These are phyloP conservation scores for Sugiyamaella grinbergsii DNA, from an alignment of 1,139 yeast genomes.

Conservation along the genomic window DNA sequence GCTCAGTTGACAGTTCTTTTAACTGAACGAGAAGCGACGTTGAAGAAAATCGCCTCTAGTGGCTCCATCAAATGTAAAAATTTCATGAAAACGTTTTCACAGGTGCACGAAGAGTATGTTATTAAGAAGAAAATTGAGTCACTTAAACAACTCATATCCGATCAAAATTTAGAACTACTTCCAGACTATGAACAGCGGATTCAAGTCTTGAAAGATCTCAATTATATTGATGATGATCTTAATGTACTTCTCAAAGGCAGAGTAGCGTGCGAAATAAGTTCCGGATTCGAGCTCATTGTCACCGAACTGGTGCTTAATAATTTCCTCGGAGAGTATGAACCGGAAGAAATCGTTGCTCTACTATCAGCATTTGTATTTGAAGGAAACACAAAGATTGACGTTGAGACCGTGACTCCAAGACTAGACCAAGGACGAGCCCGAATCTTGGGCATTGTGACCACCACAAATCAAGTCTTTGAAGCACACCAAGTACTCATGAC, in stretches of 20 bases:
- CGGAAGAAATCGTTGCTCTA: conserved; percentile 93
- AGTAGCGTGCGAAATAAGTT: conserved; percentile 83
- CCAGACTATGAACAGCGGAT: conserved; percentile 95
- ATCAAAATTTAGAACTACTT: conserved; percentile 82
- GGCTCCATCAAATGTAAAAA: conserved; percentile 38
- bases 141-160: conserved; percentile 67
- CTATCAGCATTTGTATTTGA: conserved; percentile 91
- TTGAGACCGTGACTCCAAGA: conserved; percentile 73
- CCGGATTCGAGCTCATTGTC: conserved; percentile 86
- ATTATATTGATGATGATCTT: conserved; percentile 72
- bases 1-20: conserved; percentile 26
- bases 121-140: conserved; percentile 56
- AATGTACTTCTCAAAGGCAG: conserved; percentile 85
- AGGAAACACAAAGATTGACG: conserved; percentile 64
- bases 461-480: conserved; percentile 62
- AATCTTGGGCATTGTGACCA: conserved; percentile 70
- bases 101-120: conserved; percentile 51
- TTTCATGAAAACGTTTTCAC: conserved; percentile 53
- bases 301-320: conserved; percentile 90
- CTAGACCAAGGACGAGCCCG: conserved; percentile 73
- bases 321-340: conserved; percentile 88
- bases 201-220: conserved; percentile 68
- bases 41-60: conserved; percentile 44
- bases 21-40: conserved; percentile 49
- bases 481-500: conserved; percentile 74